Percentiles rank a stretch among this genome's conserved stretches.
These are phyloP conservation scores for Aphanomyces invadans DNA, from an alignment of 352 stramenopile species.

Conservation along the genomic window DNA sequence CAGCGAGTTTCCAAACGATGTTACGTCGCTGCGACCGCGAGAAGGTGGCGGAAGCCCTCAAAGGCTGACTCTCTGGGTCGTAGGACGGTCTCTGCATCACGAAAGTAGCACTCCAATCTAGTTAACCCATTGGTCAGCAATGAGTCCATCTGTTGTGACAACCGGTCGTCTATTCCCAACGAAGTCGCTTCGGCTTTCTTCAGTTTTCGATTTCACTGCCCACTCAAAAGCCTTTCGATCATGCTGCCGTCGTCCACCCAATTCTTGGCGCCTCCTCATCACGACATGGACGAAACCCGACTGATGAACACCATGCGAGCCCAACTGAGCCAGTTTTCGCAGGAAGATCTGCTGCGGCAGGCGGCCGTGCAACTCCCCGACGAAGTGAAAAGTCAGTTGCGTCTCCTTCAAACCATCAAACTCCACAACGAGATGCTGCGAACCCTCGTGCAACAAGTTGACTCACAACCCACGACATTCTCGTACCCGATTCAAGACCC, in stretches of 20 bases:
- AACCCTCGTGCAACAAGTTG: not conserved
- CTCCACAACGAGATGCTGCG: not conserved
- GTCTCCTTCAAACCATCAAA: not conserved
- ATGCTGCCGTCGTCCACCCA: not conserved
- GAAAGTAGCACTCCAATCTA: too few relatives aligned
- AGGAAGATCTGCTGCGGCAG: not conserved
- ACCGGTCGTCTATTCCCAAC: too few relatives aligned
- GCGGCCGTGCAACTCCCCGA: not conserved
- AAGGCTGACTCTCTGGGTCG: too few relatives aligned
- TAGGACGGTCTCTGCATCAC: too few relatives aligned
- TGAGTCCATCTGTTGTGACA: too few relatives aligned
- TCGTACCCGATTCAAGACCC: not conserved
- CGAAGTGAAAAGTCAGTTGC: not conserved
- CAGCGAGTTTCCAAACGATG: too few relatives aligned
- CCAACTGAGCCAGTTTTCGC: not conserved
- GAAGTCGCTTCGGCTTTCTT: too few relatives aligned
- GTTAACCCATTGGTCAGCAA: too few relatives aligned
- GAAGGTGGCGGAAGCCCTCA: too few relatives aligned
- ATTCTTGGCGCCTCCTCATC: not conserved
- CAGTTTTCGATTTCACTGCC: too few relatives aligned
- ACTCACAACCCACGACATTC: not conserved
- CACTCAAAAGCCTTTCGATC: too few relatives aligned
- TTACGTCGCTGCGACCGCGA: too few relatives aligned
- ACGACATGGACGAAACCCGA: not conserved
- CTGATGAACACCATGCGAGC: not conserved